phyloP scores from a whole-genome alignment of 2,329 filamentous ascomycete species.

The Ilyonectria mors-panacis region DNA sequence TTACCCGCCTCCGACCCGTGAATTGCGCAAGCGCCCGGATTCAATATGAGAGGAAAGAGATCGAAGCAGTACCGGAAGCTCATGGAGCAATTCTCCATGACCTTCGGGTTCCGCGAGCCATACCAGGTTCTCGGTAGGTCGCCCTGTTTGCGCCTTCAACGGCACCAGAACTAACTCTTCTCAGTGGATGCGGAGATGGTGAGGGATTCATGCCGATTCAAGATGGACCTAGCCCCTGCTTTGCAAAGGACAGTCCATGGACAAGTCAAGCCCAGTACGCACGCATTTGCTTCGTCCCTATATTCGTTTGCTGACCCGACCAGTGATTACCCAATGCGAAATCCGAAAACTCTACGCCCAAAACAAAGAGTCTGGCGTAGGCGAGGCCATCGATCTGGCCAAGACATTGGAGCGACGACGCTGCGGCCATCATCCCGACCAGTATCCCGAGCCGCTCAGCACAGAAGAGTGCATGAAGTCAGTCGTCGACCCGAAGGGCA shows the following conservation, averaged over 20 bases:
- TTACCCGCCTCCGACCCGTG: constrained; percentile 11
- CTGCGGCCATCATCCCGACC: constrained; percentile 82
- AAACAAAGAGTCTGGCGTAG: constrained; percentile 67
- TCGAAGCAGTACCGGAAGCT: constrained; percentile 80
- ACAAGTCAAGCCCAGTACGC: constrained; percentile 84
- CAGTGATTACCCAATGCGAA: constrained; percentile 85
- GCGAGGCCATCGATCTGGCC: constrained; percentile 78
- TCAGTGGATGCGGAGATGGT: constrained; percentile 88
- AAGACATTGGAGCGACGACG: constrained; percentile 83
- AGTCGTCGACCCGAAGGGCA: constrained; percentile 84
- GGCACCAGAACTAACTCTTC: constrained; percentile 40
- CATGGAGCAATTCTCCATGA: constrained; percentile 91
- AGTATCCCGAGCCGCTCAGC: constrained; percentile 79
- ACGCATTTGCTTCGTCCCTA: constrained; percentile 18
- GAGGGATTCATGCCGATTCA: constrained; percentile 83
- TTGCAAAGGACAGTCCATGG: constrained; percentile 89
- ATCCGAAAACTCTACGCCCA: constrained; percentile 83
- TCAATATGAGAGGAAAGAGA: constrained; percentile 65
- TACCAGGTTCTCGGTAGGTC: constrained; percentile 86
- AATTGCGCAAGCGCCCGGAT: constrained; percentile 8
- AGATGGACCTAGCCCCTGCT: constrained; percentile 87
- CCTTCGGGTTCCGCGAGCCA: constrained; percentile 92
- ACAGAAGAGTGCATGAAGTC: constrained; percentile 78
- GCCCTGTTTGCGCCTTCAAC: constrained; percentile 10
- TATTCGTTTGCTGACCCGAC: constrained; percentile 39